Base-by-base conservation (phyloP, 805 yeast genomes). In the Millerozyma miso region DNA sequence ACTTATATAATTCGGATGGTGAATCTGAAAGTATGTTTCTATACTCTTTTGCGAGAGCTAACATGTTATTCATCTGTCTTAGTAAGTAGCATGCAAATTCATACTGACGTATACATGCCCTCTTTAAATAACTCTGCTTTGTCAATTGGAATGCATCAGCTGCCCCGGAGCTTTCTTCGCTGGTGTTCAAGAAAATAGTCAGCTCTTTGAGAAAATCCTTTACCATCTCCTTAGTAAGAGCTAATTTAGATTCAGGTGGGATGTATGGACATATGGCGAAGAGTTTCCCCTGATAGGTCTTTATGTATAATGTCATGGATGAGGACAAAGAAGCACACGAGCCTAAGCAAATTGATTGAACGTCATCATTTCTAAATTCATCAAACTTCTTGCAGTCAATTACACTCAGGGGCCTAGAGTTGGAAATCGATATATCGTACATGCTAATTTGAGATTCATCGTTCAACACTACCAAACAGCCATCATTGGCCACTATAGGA, bases 181-280 rank as follows among this genome's bases (percentile, higher is more conserved):
- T 38, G n/a, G 40, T 23, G 14, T 40, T 41, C 14, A 53, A 37
- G 19, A 45, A 33, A 18, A 16, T 19, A 14, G 41, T 10, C 14
- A 40, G 35, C 32, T 53, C 58, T 15, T 47, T 46, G 20, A 49
- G 23, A 4, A 54, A 50, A 2, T 43, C 43, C 12, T 46, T 46
- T n/a, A 58, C 40, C 7, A 44, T 46, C 5, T 38, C 40, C 26
- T 42, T 39, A 3, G 57, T 47, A 2, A 56, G 44, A n/a, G 52
- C 55, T 13, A 62, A 40, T 12, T 35, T 45, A 0, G 56, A 48
- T 13, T 29, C 38, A 15, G 44, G 42, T 33, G 48, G 43, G 1
- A 56, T 33, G 41, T 61, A 62, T 4, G 70, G 71, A 42, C 51
- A 63, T 15, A 64, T 46, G 2, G 64, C 58, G 44, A 48, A 62